Percentiles rank a stretch among this genome's conserved stretches.
phyloP scores from a whole-genome alignment of 345 rosid species.

The Noccaea bulbosa region DNA sequence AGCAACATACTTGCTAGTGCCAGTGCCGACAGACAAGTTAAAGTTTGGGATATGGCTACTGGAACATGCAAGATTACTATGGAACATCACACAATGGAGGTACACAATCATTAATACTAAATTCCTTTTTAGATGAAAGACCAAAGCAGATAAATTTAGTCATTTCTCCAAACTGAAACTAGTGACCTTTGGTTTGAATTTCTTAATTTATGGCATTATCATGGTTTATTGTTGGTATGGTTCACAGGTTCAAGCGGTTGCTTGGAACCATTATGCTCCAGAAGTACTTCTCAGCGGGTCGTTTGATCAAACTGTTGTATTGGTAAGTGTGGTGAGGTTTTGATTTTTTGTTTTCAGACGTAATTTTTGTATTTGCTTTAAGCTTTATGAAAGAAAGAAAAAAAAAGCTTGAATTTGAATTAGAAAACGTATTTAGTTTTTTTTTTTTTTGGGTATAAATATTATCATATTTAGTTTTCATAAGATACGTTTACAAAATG shows the following conservation, averaged over 20 bases:
- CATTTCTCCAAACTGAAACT: neutral
- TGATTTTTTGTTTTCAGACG: too few relatives aligned
- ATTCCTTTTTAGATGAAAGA: neutral
- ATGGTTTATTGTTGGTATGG: slow-evolving; percentile 1
- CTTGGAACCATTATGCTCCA: slow-evolving; percentile 79
- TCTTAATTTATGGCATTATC: slow-evolving; percentile 8
- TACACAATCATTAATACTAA: slow-evolving; percentile 33
- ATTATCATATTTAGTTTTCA: too few relatives aligned
- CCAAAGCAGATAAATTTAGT: neutral
- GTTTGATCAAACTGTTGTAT: slow-evolving; percentile 76
- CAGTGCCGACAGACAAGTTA: slow-evolving; percentile 69
- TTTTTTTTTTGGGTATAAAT: too few relatives aligned
- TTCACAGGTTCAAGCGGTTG: slow-evolving; percentile 87
- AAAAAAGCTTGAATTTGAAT: too few relatives aligned
- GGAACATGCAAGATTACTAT: slow-evolving; percentile 65
- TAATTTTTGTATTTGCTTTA: too few relatives aligned
- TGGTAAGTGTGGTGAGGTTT: slow-evolving; percentile 54
- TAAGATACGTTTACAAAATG: too few relatives aligned
- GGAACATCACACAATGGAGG: slow-evolving; percentile 78
- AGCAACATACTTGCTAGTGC: slow-evolving; percentile 87
- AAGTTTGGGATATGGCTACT: slow-evolving; percentile 76
- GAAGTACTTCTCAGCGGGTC: slow-evolving; percentile 94
- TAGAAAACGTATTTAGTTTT: too few relatives aligned
- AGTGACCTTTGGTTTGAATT: neutral
- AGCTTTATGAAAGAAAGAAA: too few relatives aligned